Evolutionary conservation across 495 filamentous ascomycete genomes (phyloP), one percentile per base, ranked within the genome.

Genomic region (Penicillium salamii): DNA sequence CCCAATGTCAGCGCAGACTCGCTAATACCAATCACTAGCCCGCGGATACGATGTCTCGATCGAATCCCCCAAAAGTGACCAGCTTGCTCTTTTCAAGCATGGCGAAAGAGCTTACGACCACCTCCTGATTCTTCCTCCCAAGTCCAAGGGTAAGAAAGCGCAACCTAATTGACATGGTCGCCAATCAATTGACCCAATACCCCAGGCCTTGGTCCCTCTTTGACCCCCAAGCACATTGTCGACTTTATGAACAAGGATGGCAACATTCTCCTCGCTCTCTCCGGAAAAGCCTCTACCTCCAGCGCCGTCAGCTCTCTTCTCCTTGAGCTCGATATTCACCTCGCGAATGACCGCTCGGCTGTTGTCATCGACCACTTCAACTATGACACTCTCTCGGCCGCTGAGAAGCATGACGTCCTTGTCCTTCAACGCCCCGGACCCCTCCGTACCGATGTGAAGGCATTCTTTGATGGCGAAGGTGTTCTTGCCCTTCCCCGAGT

Each of bases 311-410:
- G 84, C 59, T 91, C 90, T 47, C 80, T 97, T 19, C 88, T 96
- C 49, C 75, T 90, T 53, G 91, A 98, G 70, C 74, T 97, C 63
- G 95, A 96, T 62, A 89, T 98, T 62, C 81, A 90, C 58, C 81
- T 97, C 12, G 86, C 95, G n/a, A 69, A 78, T 3, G 95, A 96
- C 62, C 87, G 89, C 55, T 85, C 85, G 32, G 81, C 87, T 28
- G 71, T 91, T 24, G 85, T 93, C 1, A 83, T 97, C 34, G 93
- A 98, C 66, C 93, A 98, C 78, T 96, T 96, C 81, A 89, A 89
- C 71, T 90, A 95, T 70, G 92, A 97, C 60, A 79, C 79, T 32
- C 45, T 79, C 23, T 90, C 84, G 43, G 83, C 90, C 9, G 52
- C 80, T 28, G 90, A 96, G 51, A 83, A 83, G 62, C 93, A 97